phyloP scores from a whole-genome alignment of 2,329 filamentous ascomycete species.

The Monascus ruber region DNA sequence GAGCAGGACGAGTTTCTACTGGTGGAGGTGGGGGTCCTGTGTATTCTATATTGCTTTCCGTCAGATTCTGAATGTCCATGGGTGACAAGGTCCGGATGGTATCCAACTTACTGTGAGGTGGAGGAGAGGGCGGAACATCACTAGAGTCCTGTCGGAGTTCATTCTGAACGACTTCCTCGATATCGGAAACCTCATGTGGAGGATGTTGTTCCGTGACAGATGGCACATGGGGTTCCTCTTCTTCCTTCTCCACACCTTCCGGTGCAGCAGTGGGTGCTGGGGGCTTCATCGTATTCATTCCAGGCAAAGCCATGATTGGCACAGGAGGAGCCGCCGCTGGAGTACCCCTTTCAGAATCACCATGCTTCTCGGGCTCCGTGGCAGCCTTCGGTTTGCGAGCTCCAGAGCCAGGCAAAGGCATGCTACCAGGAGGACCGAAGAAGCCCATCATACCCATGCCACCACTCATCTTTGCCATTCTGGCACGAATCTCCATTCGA shows the following conservation, averaged over 20 bases:
- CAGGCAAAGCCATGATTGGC: slow-evolving; percentile 55
- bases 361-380: slow-evolving; percentile 23
- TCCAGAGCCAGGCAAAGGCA: slow-evolving; percentile 46
- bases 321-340: slow-evolving; percentile 31
- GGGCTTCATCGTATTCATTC: slow-evolving; percentile 49
- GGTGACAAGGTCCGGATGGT: neutral
- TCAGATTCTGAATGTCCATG: neutral
- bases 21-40: slow-evolving; percentile 36
- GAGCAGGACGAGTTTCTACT: slow-evolving; percentile 26
- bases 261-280: slow-evolving; percentile 33
- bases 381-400: slow-evolving; percentile 40
- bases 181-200: slow-evolving; percentile 41
- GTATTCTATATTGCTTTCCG: neutral
- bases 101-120: slow-evolving; percentile 41
- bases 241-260: slow-evolving; percentile 41
- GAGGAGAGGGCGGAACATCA: slow-evolving; percentile 34
- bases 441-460: slow-evolving; percentile 95
- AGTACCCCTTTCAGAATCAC: slow-evolving; percentile 19
- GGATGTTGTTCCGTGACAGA: slow-evolving; percentile 31
- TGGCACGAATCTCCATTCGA: slow-evolving; percentile 76
- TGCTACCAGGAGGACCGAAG: slow-evolving; percentile 62
- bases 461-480: slow-evolving; percentile 98
- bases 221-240: slow-evolving; percentile 33
- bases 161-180: slow-evolving; percentile 38
- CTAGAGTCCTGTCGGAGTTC: slow-evolving; percentile 24